Evolutionary conservation across 768 basidiomycete species (phyloP).

Genomic region (Coprinopsis marcescibilis): DNA sequence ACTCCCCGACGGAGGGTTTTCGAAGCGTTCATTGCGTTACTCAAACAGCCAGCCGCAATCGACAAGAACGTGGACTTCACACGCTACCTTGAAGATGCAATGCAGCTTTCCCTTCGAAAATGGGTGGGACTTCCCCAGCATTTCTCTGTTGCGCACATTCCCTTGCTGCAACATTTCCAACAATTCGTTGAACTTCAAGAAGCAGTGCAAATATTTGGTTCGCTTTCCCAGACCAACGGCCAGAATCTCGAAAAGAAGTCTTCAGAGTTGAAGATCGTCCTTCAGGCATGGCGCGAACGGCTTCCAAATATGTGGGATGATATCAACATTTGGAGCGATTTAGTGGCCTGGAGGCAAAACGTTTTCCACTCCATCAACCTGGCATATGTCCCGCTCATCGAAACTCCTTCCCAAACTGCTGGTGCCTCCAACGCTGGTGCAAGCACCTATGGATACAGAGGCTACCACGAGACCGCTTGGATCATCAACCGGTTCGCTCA

Average conservation of each 20-base stretch:
- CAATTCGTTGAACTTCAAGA: constrained; percentile 98
- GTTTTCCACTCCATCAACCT: constrained; percentile 97
- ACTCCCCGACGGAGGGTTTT: constrained; percentile 98
- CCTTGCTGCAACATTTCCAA: constrained; percentile 95
- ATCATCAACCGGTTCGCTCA: constrained; percentile 99
- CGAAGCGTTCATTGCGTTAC: constrained; percentile 86
- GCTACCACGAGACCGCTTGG: constrained; percentile 99
- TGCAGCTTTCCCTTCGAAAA: constrained; percentile 93
- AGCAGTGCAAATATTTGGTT: constrained; percentile 91
- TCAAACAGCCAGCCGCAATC: constrained; percentile 74
- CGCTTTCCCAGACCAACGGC: constrained; percentile 78
- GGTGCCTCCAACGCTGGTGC: constrained; percentile 49
- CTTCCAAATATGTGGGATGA: constrained; percentile 95
- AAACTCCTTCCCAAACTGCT: constrained; percentile 40
- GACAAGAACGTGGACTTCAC: constrained; percentile 89
- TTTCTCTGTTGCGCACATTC: constrained; percentile 88
- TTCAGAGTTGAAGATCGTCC: constrained; percentile 90
- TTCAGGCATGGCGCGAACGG: constrained; percentile 95
- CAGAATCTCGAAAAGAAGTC: constrained; percentile 93
- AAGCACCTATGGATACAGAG: constrained; percentile 88
- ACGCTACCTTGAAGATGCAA: constrained; percentile 86
- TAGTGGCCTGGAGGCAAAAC: constrained; percentile 99
- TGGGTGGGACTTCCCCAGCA: constrained; percentile 87
- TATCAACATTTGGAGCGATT: constrained; percentile 97
- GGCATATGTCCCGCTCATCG: constrained; percentile 88